A percentile compares a stretch with the other conserved stretches of the same genome.
Conservation (phyloP, 495 filamentous ascomycete species). For the Penicillium macrosclerotiorum region DNA sequence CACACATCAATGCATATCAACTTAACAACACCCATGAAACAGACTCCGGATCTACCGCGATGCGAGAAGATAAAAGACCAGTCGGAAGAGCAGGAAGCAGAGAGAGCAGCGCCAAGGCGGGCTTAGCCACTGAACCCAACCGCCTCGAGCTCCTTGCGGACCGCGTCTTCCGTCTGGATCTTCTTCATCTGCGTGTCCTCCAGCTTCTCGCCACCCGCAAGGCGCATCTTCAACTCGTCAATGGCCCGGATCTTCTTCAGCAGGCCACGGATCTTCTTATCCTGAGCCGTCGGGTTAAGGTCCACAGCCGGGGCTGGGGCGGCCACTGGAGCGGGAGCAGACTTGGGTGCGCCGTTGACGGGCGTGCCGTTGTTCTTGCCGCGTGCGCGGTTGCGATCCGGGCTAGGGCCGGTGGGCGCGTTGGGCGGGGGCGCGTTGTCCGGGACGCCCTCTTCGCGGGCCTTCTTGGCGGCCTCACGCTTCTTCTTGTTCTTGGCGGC, state of each 20-base stretch:
- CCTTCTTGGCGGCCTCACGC: conserved; percentile 85
- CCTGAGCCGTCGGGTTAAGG: conserved; percentile 48
- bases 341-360: conserved; percentile 17
- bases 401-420: conserved; percentile 58
- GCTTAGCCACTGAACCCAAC: conserved; percentile 52
- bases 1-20: too few species aligned
- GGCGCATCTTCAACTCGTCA: conserved; percentile 94
- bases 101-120: too few species aligned
- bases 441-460: conserved; percentile 69
- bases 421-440: conserved; percentile 53
- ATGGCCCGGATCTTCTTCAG: conserved; percentile 97
- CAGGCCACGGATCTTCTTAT: conserved; percentile 88
- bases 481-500: conserved; percentile 99
- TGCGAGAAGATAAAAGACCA: neutral
- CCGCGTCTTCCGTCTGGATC: conserved; percentile 81
- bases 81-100: too few species aligned
- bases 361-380: conserved; percentile 40
- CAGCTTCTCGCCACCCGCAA: conserved; percentile 89
- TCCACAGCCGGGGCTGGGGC: conserved; percentile 26
- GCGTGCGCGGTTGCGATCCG: conserved; percentile 32
- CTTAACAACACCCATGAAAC: too few species aligned
- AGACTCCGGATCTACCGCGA: too few species aligned
- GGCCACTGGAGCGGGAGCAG: conserved; percentile 11
- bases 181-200: conserved; percentile 99
- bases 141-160: conserved; percentile 76